Evolutionary conservation across 1,284 basidiomycete genomes (phyloP).

Genomic region (Macrocybe sp.): DNA sequence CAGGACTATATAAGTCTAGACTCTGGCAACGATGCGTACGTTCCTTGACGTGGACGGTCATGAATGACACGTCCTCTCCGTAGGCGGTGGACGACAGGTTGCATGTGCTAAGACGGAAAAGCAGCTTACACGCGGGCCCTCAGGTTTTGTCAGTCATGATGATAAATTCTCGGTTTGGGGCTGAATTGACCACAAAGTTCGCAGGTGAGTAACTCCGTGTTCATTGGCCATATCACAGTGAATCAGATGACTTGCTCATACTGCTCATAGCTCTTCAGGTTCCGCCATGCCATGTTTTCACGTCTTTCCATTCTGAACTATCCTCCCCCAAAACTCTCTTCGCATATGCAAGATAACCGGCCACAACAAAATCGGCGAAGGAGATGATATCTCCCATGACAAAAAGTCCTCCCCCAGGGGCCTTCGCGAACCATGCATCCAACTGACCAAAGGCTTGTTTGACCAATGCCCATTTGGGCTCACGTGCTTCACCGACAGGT

Average conservation of each 20-base stretch:
- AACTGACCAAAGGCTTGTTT: slow-evolving; percentile 15
- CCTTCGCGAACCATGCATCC: slow-evolving; percentile 18
- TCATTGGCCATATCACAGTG: too few relatives aligned
- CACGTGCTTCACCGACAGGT: slow-evolving; percentile 15
- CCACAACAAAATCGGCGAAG: slow-evolving; percentile 21
- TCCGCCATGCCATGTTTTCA: slow-evolving; percentile 19
- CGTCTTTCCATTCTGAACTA: slow-evolving; percentile 19
- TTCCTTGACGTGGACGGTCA: too few relatives aligned
- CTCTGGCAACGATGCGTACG: too few relatives aligned
- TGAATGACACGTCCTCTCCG: too few relatives aligned
- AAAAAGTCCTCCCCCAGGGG: slow-evolving; percentile 15
- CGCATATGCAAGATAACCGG: slow-evolving; percentile 10
- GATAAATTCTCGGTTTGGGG: too few relatives aligned
- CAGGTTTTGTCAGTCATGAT: too few relatives aligned
- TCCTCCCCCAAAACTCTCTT: slow-evolving; percentile 15
- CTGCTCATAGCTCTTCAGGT: background rate
- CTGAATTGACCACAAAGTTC: too few relatives aligned
- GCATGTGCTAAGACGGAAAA: too few relatives aligned
- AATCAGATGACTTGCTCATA: background rate
- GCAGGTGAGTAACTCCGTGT: too few relatives aligned
- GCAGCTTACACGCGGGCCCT: too few relatives aligned
- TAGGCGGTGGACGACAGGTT: too few relatives aligned
- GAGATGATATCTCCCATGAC: slow-evolving; percentile 18
- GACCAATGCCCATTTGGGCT: slow-evolving; percentile 18
- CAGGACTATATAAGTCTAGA: too few relatives aligned